Evolutionary conservation across 1,284 basidiomycete genomes (phyloP).

Genomic region (Cryptococcus sp.): DNA sequence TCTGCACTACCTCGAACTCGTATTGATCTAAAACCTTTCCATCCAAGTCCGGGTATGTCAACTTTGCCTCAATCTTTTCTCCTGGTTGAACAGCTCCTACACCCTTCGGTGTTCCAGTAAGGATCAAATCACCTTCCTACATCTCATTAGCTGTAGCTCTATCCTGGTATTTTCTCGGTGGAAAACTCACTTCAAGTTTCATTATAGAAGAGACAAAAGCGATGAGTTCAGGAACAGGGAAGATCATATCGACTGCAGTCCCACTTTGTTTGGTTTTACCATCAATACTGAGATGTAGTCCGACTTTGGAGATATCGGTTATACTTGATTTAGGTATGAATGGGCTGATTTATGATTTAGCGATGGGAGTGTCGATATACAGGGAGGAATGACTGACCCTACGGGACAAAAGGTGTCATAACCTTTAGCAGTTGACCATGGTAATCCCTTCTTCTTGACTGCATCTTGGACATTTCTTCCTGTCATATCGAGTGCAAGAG

Average conservation of each 20-base stretch:
- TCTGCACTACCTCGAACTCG: constrained; percentile 61
- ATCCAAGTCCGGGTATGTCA: constrained; percentile 56
- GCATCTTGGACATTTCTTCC: constrained; percentile 91
- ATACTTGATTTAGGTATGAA: constrained; percentile 76
- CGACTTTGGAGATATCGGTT: constrained; percentile 68
- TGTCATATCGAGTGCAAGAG: constrained; percentile 91
- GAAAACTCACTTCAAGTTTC: constrained; percentile 71
- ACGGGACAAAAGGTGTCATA: constrained; percentile 87
- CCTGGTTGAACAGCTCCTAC: constrained; percentile 74
- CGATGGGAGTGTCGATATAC: constrained; percentile 5
- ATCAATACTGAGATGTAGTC: constrained; percentile 62
- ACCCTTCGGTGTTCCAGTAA: constrained; percentile 84
- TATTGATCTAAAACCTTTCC: constrained; percentile 60
- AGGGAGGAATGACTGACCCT: constrained; percentile 36
- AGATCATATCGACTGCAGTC: constrained; percentile 85
- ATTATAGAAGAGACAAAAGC: constrained; percentile 92
- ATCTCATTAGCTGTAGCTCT: not conserved
- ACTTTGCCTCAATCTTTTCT: constrained; percentile 70
- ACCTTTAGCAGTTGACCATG: constrained; percentile 89
- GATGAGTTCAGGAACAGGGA: constrained; percentile 83
- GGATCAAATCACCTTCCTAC: constrained; percentile 79
- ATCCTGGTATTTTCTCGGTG: not conserved
- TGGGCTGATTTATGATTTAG: constrained; percentile 49
- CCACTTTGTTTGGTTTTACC: constrained; percentile 78
- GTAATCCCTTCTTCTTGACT: constrained; percentile 85